A percentile compares a stretch with the other conserved stretches of the same genome.
Conservation (phyloP, 306 rosid genomes). For the Psophocarpus tetragonolobus region DNA sequence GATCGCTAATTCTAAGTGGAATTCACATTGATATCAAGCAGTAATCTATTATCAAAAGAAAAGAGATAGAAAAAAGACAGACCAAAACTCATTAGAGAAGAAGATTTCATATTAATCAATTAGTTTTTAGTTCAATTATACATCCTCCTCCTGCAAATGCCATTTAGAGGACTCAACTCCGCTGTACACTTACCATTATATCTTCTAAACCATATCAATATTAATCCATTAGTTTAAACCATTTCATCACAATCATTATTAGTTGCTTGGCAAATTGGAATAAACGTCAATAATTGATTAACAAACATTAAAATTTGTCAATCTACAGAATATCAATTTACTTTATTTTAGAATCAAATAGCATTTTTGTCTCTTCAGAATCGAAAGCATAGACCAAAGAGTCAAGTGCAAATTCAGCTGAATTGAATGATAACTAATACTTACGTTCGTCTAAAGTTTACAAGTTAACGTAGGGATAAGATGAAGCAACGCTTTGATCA, state of each 20-base stretch:
- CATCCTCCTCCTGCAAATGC: too few relatives aligned
- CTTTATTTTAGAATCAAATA: not conserved
- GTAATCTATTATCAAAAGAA: too few relatives aligned
- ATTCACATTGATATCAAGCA: too few relatives aligned
- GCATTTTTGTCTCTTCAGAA: not conserved
- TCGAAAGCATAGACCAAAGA: not conserved
- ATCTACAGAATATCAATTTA: not conserved
- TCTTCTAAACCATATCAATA: not conserved
- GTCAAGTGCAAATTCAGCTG: not conserved
- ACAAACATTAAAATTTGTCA: not conserved
- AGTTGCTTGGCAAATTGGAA: not conserved
- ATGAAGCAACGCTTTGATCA: slow-evolving; percentile 6
- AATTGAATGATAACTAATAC: not conserved
- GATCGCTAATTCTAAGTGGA: too few relatives aligned
- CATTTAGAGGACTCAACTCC: too few relatives aligned
- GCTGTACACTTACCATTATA: too few relatives aligned
- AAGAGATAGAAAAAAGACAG: too few relatives aligned
- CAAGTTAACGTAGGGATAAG: not conserved
- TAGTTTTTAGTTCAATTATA: not conserved
- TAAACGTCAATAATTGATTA: not conserved
- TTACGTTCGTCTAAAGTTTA: not conserved
- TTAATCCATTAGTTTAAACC: not conserved
- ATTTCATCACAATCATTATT: too few relatives aligned
- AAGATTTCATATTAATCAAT: not conserved
- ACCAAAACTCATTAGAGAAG: too few relatives aligned